Evolutionary conservation across 2,329 filamentous ascomycete species (phyloP), one percentile per base, ranked within the genome.

Genomic region (Fusarium sp.): DNA sequence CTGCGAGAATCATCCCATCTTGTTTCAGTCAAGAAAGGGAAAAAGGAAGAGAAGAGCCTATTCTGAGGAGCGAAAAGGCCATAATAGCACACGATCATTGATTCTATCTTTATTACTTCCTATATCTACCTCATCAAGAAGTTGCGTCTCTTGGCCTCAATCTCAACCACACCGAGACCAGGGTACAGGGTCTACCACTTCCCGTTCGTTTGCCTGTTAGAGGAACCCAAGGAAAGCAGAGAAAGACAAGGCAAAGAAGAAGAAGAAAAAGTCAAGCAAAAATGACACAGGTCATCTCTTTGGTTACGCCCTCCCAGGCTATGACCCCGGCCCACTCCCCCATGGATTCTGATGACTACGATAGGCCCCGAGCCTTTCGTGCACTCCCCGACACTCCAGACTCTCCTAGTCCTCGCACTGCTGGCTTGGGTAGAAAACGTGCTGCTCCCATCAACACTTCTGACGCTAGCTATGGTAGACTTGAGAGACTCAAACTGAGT

Each of bases 361-460:
- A 74, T 53, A 54, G 70, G 50, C 67, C 59, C 38, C 61, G 68
- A 45, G 72, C 60, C 66, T 73, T 71, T 73, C 65, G 65, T 72
- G 30, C 62, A 41, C 50, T 74, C 47, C 58, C 73, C 38, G 63
- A 70, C 48, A 76, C 73, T 55, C 72, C 75, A 39, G 73, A 78
- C 47, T 77, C 77, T 51, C 76, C 76, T 20, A 77, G 74, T 54
- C 75, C 71, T 76, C 75, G 72, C 60, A 70, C 76, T 51, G 48
- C 59, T 53, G 60, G 65, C n/a, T 45, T 78, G 39, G 70, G 74
- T 48, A 79, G 82, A 74, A 88, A 87, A 77, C 83, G 86, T 67
- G 81, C 85, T 42, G 82, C 83, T 48, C 83, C 85, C 56, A 84
- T 86, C 77, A 83, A 84, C 70, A 81, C 83, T 42, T 82, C 82